These are phyloP conservation scores for Calamus simplicifolius DNA, from an alignment of 176 grass and related monocot genomes.

Conservation along the genomic window DNA sequence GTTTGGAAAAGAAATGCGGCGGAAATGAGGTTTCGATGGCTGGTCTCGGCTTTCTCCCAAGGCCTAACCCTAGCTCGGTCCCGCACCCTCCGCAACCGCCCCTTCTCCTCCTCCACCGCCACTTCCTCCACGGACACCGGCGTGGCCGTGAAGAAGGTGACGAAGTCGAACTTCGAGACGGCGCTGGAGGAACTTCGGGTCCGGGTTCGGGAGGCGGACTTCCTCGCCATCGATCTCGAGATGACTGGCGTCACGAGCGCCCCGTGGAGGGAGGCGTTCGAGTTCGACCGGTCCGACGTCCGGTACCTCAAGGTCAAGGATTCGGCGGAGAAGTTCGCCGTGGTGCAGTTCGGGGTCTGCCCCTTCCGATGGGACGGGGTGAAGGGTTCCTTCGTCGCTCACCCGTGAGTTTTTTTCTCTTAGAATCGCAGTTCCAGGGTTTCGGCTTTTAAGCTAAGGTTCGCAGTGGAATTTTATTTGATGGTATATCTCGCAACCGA, in stretches of 20 bases:
- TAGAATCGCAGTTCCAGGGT: too few relatives aligned
- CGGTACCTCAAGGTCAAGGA: slow-evolving; percentile 75
- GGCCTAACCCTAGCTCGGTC: slow-evolving; percentile 8
- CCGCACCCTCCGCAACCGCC: not conserved
- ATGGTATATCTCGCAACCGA: too few relatives aligned
- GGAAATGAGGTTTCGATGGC: too few relatives aligned
- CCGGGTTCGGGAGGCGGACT: slow-evolving; percentile 55
- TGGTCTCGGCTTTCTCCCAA: not conserved
- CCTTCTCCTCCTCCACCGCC: slow-evolving; percentile 10
- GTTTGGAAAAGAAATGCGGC: not conserved
- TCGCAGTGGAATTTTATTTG: too few relatives aligned
- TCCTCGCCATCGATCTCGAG: slow-evolving; percentile 80
- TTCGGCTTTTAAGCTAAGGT: not conserved
- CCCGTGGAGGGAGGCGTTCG: slow-evolving; percentile 77
- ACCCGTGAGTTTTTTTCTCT: slow-evolving; percentile 38
- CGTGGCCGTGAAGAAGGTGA: slow-evolving; percentile 78
- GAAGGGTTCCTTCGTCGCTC: slow-evolving; percentile 48
- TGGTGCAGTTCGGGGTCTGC: slow-evolving; percentile 82
- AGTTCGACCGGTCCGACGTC: slow-evolving; percentile 75
- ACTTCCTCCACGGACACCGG: not conserved
- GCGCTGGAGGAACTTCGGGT: slow-evolving; percentile 45
- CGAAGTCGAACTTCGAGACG: slow-evolving; percentile 42
- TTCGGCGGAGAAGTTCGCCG: slow-evolving; percentile 60
- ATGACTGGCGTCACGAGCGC: slow-evolving; percentile 79
- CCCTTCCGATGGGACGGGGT: slow-evolving; percentile 76